Evolutionary conservation across 345 rosid genomes (phyloP).

Genomic region (Euphorbia pulcherrima): DNA sequence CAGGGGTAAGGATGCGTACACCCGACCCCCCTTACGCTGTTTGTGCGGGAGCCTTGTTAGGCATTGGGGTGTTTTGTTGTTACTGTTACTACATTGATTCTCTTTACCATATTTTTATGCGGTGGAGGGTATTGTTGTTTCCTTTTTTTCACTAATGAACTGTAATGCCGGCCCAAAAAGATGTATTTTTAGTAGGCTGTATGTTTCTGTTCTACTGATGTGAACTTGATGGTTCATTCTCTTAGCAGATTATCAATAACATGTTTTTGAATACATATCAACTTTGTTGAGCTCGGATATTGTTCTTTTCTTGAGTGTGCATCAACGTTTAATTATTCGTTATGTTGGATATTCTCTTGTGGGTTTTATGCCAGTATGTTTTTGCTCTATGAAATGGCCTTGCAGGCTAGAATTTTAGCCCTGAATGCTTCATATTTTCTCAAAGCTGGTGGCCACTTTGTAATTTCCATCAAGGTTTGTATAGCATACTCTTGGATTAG

Average conservation of each 20-base stretch:
- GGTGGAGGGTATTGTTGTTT: neutral
- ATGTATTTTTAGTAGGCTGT: neutral
- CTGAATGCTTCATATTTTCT: slow-evolving; percentile 78
- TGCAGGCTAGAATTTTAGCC: slow-evolving; percentile 90
- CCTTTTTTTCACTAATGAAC: neutral
- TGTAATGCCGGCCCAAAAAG: neutral
- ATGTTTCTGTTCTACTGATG: neutral
- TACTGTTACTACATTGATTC: neutral
- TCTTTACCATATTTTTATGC: neutral
- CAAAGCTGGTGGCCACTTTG: slow-evolving; percentile 95
- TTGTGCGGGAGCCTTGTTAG: no score
- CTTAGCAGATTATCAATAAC: no score
- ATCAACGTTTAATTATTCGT: neutral
- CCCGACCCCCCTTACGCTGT: no score
- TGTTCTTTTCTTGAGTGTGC: neutral
- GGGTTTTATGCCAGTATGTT: neutral
- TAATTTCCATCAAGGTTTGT: slow-evolving; percentile 93
- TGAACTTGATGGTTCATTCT: neutral
- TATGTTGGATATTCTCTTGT: neutral
- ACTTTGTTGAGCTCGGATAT: neutral
- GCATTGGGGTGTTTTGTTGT: no score
- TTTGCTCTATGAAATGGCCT: neutral
- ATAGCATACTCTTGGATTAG: neutral
- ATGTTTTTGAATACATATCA: neutral
- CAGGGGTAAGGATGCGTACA: no score